Conservation (phyloP, 2,329 filamentous ascomycete genomes). For the Alternaria sp. region DNA sequence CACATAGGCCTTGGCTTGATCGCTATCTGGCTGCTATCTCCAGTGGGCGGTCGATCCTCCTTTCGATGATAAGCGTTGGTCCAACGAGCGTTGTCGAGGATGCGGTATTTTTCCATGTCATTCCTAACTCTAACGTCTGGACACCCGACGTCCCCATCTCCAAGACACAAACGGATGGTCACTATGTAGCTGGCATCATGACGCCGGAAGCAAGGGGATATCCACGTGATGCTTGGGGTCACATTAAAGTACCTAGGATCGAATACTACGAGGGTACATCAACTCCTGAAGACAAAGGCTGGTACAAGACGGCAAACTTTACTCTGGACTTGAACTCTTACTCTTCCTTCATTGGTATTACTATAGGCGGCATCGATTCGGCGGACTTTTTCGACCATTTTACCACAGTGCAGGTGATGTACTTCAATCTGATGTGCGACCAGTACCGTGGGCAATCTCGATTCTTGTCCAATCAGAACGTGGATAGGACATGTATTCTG, state of each 20-base stretch:
- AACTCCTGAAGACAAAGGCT: neutral
- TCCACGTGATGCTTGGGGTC: neutral
- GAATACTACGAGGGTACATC: neutral
- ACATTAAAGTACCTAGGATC: neutral
- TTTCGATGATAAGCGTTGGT: neutral
- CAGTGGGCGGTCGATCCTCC: neutral
- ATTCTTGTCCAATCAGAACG: neutral
- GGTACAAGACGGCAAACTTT: neutral
- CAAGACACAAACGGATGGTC: no score
- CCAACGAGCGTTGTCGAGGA: neutral
- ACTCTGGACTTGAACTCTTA: neutral
- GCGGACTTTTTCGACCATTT: neutral
- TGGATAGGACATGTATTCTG: neutral
- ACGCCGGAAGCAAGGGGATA: no score
- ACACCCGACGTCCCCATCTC: neutral
- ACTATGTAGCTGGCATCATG: no score
- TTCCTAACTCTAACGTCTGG: neutral
- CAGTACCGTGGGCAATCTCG: fast-evolving
- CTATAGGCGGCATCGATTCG: neutral
- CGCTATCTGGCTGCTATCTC: neutral
- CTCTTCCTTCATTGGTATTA: neutral
- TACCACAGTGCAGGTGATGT: neutral
- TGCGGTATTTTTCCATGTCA: neutral
- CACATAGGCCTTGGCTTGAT: neutral
- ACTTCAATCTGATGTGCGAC: neutral